phyloP scores from a whole-genome alignment of 176 grass and related monocot species.

The Eragrostis curvula region DNA sequence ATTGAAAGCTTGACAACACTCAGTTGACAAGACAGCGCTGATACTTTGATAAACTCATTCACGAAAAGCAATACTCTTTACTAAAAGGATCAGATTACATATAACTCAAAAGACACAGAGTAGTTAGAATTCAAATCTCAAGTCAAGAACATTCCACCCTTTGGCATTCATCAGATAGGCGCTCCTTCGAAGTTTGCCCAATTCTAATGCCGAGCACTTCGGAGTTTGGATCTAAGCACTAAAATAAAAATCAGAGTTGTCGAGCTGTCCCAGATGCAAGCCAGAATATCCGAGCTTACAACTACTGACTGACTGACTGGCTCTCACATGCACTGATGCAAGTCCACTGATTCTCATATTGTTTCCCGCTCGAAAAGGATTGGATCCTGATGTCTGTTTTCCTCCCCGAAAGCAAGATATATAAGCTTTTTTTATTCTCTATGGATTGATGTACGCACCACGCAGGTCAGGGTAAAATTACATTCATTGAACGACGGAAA shows the following conservation, averaged over 20 bases:
- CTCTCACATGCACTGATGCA: slow-evolving; percentile 32
- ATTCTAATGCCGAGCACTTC: slow-evolving; percentile 19
- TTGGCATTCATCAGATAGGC: slow-evolving; percentile 8
- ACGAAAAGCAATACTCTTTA: background rate
- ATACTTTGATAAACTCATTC: background rate
- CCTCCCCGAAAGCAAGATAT: background rate
- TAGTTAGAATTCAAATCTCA: background rate
- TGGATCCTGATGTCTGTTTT: background rate
- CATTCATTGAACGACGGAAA: slow-evolving; percentile 1
- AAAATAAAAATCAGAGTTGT: slow-evolving; percentile 38
- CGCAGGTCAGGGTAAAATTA: slow-evolving; percentile 9
- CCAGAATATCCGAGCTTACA: slow-evolving; percentile 6
- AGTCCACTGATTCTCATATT: background rate
- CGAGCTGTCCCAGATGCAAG: slow-evolving; percentile 45
- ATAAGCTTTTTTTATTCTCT: background rate
- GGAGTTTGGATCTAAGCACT: slow-evolving; percentile 44
- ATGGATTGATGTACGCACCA: background rate
- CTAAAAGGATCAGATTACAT: background rate
- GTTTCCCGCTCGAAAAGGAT: slow-evolving; percentile 25
- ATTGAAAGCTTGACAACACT: background rate
- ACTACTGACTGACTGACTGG: slow-evolving; percentile 30
- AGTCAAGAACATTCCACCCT: slow-evolving; percentile 45
- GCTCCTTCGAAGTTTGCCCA: slow-evolving; percentile 21
- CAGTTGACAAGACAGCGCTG: background rate
- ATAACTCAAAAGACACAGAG: background rate